These are phyloP conservation scores for Solanum sitiens DNA, from an alignment of 257 asterid genomes.

Conservation along the genomic window DNA sequence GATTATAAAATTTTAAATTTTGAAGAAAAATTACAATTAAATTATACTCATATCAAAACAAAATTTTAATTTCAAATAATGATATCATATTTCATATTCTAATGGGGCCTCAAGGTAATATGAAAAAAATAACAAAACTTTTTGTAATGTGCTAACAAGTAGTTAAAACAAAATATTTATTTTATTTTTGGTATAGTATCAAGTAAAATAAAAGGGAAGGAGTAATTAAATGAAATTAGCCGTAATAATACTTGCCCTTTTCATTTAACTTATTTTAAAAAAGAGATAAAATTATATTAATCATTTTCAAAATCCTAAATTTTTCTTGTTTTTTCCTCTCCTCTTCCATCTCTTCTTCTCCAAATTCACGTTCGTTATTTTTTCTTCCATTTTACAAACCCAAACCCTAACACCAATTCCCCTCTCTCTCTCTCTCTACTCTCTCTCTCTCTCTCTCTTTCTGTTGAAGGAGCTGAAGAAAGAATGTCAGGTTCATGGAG, in stretches of 20 bases:
- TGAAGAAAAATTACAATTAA: neutral
- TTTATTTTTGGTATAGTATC: neutral
- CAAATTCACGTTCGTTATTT: neutral
- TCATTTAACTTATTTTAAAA: neutral
- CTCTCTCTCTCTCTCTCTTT: neutral
- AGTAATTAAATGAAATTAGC: neutral
- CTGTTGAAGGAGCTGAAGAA: neutral
- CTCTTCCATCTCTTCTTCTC: neutral
- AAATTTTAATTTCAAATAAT: too few species aligned
- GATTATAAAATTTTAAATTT: too few species aligned
- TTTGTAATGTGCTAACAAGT: neutral
- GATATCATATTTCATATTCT: neutral
- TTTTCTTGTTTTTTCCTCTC: neutral
- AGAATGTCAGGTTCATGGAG: constrained; percentile 20
- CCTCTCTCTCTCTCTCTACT: neutral
- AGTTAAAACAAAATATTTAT: neutral
- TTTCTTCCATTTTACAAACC: neutral
- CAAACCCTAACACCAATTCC: neutral
- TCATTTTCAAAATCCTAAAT: neutral
- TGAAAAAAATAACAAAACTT: neutral
- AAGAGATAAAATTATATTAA: neutral
- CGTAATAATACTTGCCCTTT: neutral
- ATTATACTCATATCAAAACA: neutral
- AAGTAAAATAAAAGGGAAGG: neutral
- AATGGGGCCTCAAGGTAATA: neutral